Evolutionary conservation across 495 filamentous ascomycete genomes (phyloP), one percentile per base, ranked within the genome.

Genomic region (Daldinia childiae): DNA sequence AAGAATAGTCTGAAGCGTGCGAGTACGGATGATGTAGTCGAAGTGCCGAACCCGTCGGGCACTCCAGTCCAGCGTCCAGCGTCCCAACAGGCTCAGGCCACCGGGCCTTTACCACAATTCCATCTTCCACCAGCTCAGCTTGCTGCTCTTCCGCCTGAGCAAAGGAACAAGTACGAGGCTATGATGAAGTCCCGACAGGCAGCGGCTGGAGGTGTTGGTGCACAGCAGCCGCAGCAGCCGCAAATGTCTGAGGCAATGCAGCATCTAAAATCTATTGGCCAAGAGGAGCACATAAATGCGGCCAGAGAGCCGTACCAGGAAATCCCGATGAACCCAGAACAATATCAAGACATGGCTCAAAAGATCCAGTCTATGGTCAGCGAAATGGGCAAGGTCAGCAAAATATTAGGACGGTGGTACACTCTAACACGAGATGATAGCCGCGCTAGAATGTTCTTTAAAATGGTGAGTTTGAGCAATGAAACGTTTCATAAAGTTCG

Each of bases 11-110:
- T 81, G 38, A 92, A 92, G 78, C 86, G 90, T 59, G 74, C 86
- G 7, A 86, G 80, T 62, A 84, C 83, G 43, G 92, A 93, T 63
- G 91, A 94, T 74, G 74, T 84, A 7, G 77, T 82, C 15, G 91
- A 92, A 65, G 79, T 83, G 26, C 82, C 82, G 27, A 84, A 84
- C 59, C 82, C 73, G 41, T 66, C 77, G 19, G 69, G 74, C 66
- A 74, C 71, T 58, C 72, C 83, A 38, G 69, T 81, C 62, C 75
- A 84, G 64, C 68, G 74, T 26, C 39, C 73, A 50, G 19, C 58
- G 4, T 63, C 76, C 15, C 77, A 81, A 17, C 73, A 74, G 24
- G 62, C 66, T 8, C 75, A 74, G 24, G 65, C 73, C 15, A 61
- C 64, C 45, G 63, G 66, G 14, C 15, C 50, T 27, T 11, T 56